phyloP scores from a whole-genome alignment of 2,329 filamentous ascomycete genomes.

The Rosellinia necatrix region DNA sequence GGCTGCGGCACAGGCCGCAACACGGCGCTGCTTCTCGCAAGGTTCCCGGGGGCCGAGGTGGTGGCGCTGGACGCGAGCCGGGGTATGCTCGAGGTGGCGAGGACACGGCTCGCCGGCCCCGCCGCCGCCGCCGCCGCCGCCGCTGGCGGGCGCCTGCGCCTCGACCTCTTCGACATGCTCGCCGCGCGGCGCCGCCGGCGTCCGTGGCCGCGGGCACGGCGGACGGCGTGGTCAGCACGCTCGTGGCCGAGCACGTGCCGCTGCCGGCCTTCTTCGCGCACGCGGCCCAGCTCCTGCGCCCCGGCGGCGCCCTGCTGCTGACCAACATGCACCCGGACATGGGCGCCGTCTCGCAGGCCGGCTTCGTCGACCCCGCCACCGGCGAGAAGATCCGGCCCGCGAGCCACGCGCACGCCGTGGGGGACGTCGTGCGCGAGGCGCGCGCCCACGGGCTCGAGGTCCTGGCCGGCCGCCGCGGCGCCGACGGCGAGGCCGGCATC shows the following conservation, averaged over 20 bases:
- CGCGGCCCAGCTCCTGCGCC: conserved; percentile 49
- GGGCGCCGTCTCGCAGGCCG: conserved; percentile 62
- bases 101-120: conserved; percentile 38
- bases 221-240: conserved; percentile 60
- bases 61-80: conserved; percentile 60
- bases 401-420: conserved; percentile 60
- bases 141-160: conserved; percentile 1
- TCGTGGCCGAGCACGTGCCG: conserved; percentile 68
- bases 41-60: conserved; percentile 44
- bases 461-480: conserved; percentile 38
- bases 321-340: conserved; percentile 73
- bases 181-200: conserved; percentile 33
- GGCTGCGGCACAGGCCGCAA: conserved; percentile 70
- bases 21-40: conserved; percentile 57
- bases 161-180: conserved; percentile 47
- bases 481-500: conserved; percentile 34
- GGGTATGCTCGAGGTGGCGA: conserved; percentile 62
- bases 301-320: conserved; percentile 58
- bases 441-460: conserved; percentile 50
- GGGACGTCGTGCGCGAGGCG: conserved; percentile 57
- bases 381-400: conserved; percentile 62
- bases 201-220: conserved; percentile 36
- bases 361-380: conserved; percentile 59
- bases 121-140: background rate
- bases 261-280: conserved; percentile 54